These are phyloP conservation scores for Pilasporangium apinafurcum DNA, from an alignment of 352 stramenopile genomes.

Conservation along the genomic window DNA sequence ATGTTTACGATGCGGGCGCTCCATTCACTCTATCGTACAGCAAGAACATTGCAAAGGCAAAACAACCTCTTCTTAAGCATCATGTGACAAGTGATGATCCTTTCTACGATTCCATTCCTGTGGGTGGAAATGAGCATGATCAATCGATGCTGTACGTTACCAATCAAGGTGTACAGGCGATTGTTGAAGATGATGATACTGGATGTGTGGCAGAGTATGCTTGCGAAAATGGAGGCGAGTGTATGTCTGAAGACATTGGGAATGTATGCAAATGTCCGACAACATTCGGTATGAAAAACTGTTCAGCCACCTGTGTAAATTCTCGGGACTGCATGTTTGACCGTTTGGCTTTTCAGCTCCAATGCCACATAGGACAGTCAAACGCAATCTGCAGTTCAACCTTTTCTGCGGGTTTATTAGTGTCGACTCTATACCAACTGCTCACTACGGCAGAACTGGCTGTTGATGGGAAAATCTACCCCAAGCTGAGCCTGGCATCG, in stretches of 20 bases:
- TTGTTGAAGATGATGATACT: slow-evolving; percentile 63
- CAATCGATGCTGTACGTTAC: slow-evolving; percentile 15
- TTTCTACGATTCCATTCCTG: slow-evolving; percentile 30
- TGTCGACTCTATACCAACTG: slow-evolving; percentile 47
- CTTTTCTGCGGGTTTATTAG: slow-evolving; percentile 34
- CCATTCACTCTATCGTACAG: slow-evolving; percentile 52
- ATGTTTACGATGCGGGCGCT: slow-evolving; percentile 37
- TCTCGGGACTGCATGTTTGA: slow-evolving; percentile 44
- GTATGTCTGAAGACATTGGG: slow-evolving; percentile 11
- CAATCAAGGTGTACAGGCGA: slow-evolving; percentile 30
- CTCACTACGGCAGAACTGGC: slow-evolving; percentile 27
- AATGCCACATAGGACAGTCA: slow-evolving; percentile 12
- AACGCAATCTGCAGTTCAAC: slow-evolving; percentile 24
- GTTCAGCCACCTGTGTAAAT: slow-evolving; percentile 26
- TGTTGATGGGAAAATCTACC: slow-evolving; percentile 25
- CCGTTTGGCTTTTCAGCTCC: slow-evolving; percentile 31
- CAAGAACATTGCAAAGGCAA: slow-evolving; percentile 39
- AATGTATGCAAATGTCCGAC: slow-evolving; percentile 38
- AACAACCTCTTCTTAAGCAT: slow-evolving; percentile 36
- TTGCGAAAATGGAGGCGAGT: slow-evolving; percentile 40
- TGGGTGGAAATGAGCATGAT: slow-evolving; percentile 46
- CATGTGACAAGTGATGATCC: slow-evolving; percentile 27
- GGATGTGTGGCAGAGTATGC: slow-evolving; percentile 52
- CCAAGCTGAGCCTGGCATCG: slow-evolving; percentile 22
- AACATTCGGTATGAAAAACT: slow-evolving; percentile 58